These are phyloP conservation scores for Aspergillus sojae DNA, from an alignment of 2,329 filamentous ascomycete species.

Conservation along the genomic window DNA sequence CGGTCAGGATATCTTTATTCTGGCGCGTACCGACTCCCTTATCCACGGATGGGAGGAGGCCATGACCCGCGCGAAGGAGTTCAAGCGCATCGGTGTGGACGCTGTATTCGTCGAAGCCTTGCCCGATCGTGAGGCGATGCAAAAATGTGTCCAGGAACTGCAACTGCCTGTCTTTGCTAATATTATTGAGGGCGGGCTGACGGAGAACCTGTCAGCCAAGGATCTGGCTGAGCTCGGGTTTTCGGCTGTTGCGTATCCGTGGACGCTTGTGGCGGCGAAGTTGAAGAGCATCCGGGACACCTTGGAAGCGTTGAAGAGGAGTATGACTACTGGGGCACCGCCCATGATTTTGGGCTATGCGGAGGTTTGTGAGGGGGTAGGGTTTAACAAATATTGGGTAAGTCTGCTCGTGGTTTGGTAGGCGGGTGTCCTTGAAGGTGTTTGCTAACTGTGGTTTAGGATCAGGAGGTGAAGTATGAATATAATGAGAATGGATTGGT, in stretches of 20 bases:
- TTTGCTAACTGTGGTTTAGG: conserved; percentile 26
- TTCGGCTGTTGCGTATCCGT: conserved; percentile 48
- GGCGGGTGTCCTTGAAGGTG: conserved; percentile 1
- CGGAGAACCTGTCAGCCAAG: conserved; percentile 44
- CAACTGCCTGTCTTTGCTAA: conserved; percentile 48
- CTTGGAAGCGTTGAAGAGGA: conserved; percentile 43
- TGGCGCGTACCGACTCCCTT: conserved; percentile 49
- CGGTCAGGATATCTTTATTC: conserved; percentile 50
- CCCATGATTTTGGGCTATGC: conserved; percentile 48
- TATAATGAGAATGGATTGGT: conserved; percentile 17
- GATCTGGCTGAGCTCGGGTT: conserved; percentile 46
- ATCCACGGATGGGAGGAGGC: conserved; percentile 49
- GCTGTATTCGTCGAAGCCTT: conserved; percentile 51
- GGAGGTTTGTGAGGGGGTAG: conserved; percentile 51
- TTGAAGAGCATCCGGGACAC: conserved; percentile 42
- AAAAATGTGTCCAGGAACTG: conserved; percentile 39
- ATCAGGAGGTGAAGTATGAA: conserved; percentile 26
- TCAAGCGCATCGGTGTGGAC: conserved; percentile 49
- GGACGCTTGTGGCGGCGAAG: conserved; percentile 49
- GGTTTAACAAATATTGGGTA: conserved; percentile 50
- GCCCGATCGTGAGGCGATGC: conserved; percentile 49
- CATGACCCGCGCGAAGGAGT: conserved; percentile 44
- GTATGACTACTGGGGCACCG: conserved; percentile 46
- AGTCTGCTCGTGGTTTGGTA: conserved; percentile 1
- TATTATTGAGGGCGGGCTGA: conserved; percentile 48